Base-by-base conservation (phyloP, 495 filamentous ascomycete species). In the Entonaema liquescens region DNA sequence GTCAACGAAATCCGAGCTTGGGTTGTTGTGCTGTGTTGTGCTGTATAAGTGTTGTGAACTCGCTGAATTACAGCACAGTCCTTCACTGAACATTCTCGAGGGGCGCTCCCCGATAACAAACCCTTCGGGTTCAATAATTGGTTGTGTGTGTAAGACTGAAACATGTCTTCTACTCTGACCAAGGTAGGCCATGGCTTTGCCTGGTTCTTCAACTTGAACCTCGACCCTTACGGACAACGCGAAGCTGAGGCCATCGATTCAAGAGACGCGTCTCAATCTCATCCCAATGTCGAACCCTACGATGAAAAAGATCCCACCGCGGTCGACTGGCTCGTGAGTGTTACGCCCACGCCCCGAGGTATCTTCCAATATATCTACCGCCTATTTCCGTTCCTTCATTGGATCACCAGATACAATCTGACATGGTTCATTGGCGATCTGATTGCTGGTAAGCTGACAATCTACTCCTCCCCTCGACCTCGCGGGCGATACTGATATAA, bases 401-500 rank as follows among this genome's bases (percentile, higher is more conserved):
- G 83, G 83, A 85, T 86, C 33, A 82, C 84, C 61, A 80, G 83
- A 52, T 86, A 86, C 61, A 86, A 86, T 62, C 29, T 83, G 58
- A 84, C 75, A 56, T 86, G 84, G 84, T 74, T 86, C 23, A 70
- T 80, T 23, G 84, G 84, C 26, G 84, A 86, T 73, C 62, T 85
- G 49, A 80, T 84, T 68, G 79, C 78, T 15, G 80, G 80, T 79
- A 69, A 74, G 79, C 72, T n/a, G 33, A 17, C 36, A 38, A 42
- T 26, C 61, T 8, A n/a, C 50, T 42, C 57, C 17, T 35, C 19
- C 12, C 17, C n/a, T n/a, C n/a, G n/a, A 12, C 52, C 26, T 23
- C 26, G 28, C 56, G 56, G 42, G 57, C 59, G 21, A 57, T 68
- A 69, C 72, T 63, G 66, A 80, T 59, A 77, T 74, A 7, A 69